Evolutionary conservation across 371 early-diverging fungal genomes (phyloP), one percentile per base, ranked within the genome.

Genomic region (Syncephalis plumigaleata): DNA sequence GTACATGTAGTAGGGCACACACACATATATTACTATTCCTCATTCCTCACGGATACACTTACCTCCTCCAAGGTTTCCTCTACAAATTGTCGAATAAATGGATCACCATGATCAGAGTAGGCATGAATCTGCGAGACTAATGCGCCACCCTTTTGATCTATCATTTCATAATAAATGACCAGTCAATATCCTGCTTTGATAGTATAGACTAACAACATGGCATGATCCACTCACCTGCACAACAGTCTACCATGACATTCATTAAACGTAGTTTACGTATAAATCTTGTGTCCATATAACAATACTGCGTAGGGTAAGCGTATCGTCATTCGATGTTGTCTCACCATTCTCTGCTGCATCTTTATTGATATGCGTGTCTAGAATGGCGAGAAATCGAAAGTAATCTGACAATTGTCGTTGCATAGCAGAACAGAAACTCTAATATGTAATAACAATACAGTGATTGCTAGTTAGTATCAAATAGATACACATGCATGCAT

Each of bases 81-180:
- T 20, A 87, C 70, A 58, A 86, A 89, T 16, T 73, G 52, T 50
- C 81, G 75, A 27, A 87, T 75, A 22, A 81, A 75, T 2, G 91
- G 88, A 55, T 93, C 92, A 0, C 97, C 97, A 56, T 94, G 87
- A 42, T 81, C 77, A 15, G 74, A 78, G 47, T 82, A 83, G 42
- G 71, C 73, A 56, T 91, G 81, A 27, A 96, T 75, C 9, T 59
- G 64, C 1, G 84, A 75, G 8, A 93, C 68, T 16, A 93, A 58
- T 0, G 77, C 78, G 16, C 95, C 92, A 11, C 94, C 96, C 20
- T 75, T 67, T 48, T 68, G 56, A 38, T 64, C 31, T 22, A 2
- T 16, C 3, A n/a, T n/a, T n/a, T n/a, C n/a, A n/a, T n/a, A n/a
- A n/a, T n/a, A n/a, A n/a, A n/a, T n/a, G n/a, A n/a, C n/a, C n/a